These are phyloP conservation scores for Xylariaceae sp. DNA, from an alignment of 2,329 filamentous ascomycete genomes.

Conservation along the genomic window DNA sequence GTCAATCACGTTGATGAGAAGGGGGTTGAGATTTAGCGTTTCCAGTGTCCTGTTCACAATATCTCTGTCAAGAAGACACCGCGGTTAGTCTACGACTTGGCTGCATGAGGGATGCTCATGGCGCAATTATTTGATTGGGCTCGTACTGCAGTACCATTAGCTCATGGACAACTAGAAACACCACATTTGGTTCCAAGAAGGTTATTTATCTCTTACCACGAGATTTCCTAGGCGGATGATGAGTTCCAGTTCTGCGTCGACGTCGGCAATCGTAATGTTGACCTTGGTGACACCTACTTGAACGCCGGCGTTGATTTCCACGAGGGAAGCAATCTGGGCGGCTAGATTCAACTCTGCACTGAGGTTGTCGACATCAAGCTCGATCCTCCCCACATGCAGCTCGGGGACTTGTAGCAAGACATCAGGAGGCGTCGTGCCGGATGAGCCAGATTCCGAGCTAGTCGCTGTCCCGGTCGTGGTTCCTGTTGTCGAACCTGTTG, in stretches of 20 bases:
- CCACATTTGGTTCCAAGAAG: too few relatives aligned
- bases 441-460: constrained; percentile 22
- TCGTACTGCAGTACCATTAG: too few relatives aligned
- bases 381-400: constrained; percentile 57
- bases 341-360: constrained; percentile 59
- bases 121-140: too few relatives aligned
- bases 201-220: constrained; percentile 30
- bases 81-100: too few relatives aligned
- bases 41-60: constrained; percentile 61
- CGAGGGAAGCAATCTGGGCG: constrained; percentile 57
- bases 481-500: constrained; percentile 18
- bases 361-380: constrained; percentile 58
- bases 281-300: constrained; percentile 48
- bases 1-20: constrained; percentile 56
- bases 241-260: constrained; percentile 57
- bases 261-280: constrained; percentile 61
- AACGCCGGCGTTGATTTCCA: constrained; percentile 53
- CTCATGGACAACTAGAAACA: too few relatives aligned
- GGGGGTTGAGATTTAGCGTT: constrained; percentile 58
- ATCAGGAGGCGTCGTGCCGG: constrained; percentile 46
- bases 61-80: constrained; percentile 24
- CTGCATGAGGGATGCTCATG: too few relatives aligned
- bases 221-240: constrained; percentile 59
- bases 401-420: constrained; percentile 57
- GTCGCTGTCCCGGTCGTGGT: constrained; percentile 21